Percentiles rank a stretch among this genome's conserved stretches.
These are phyloP conservation scores for Chrysopogon serrulatus DNA, from an alignment of 176 grass and related monocot species.

Conservation along the genomic window DNA sequence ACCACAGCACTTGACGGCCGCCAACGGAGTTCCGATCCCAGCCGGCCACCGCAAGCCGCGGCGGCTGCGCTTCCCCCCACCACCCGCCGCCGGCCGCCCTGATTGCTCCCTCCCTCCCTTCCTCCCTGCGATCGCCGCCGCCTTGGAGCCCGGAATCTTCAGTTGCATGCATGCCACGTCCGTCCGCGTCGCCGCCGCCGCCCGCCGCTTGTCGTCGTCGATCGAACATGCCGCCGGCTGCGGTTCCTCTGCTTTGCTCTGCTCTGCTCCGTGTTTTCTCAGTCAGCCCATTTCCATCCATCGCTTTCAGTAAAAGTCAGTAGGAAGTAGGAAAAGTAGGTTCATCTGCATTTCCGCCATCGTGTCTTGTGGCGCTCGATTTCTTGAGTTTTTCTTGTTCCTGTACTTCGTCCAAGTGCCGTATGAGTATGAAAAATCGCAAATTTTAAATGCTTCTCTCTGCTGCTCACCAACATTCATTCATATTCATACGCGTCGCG, in stretches of 20 bases:
- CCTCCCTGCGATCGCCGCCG: background rate
- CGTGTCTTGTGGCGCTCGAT: background rate
- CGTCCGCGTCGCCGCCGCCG: too few species aligned
- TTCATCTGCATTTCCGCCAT: constrained; percentile 24
- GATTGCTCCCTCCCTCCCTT: background rate
- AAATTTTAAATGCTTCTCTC: background rate
- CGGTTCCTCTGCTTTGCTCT: background rate
- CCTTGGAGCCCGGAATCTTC: background rate
- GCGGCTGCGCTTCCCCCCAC: background rate
- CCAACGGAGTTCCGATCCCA: background rate
- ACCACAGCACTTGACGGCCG: background rate
- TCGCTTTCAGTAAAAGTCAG: background rate
- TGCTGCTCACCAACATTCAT: constrained; percentile 1
- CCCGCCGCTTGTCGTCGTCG: too few species aligned
- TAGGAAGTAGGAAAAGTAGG: constrained; percentile 29
- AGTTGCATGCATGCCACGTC: background rate
- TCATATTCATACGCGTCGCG: constrained; percentile 6
- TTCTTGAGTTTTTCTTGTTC: background rate
- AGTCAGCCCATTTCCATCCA: background rate
- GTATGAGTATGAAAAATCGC: background rate
- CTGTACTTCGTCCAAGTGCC: too few species aligned
- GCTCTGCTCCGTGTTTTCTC: too few species aligned
- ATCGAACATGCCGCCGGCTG: background rate
- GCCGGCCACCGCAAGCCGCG: too few species aligned
- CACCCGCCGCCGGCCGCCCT: too few species aligned